Evolutionary conservation across 495 filamentous ascomycete species (phyloP).

Genomic region (Sporormia fimetaria): DNA sequence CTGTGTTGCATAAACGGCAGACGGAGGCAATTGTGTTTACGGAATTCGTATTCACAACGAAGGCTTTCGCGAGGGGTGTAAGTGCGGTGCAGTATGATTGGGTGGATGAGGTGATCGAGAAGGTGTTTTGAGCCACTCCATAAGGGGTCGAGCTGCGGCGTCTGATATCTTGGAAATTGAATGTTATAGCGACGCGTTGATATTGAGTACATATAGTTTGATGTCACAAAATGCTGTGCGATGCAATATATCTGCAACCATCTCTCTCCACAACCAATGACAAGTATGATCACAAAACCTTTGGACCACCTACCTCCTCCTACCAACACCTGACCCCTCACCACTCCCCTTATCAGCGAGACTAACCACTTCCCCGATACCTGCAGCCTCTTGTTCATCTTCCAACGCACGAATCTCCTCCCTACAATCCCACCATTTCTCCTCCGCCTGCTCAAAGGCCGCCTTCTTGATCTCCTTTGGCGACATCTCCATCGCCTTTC

Average conservation of each 20-base stretch:
- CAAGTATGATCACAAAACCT: too few relatives aligned
- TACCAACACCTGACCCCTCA: slow-evolving; percentile 11
- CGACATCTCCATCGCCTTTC: slow-evolving; percentile 45
- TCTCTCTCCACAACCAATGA: too few relatives aligned
- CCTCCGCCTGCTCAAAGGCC: slow-evolving; percentile 80
- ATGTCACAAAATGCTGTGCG: too few relatives aligned
- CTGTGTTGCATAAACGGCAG: slow-evolving; percentile 74
- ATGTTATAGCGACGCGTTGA: too few relatives aligned
- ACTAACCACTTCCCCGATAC: slow-evolving; percentile 89
- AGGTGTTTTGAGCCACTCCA: too few relatives aligned
- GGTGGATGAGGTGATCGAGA: slow-evolving; percentile 57
- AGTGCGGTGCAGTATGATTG: slow-evolving; percentile 79
- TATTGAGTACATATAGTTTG: too few relatives aligned
- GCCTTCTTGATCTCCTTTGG: slow-evolving; percentile 85
- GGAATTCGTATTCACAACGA: slow-evolving; percentile 89
- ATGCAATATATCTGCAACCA: too few relatives aligned
- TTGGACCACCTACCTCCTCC: slow-evolving; percentile 16
- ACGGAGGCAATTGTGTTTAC: slow-evolving; percentile 91
- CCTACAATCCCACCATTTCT: slow-evolving; percentile 97
- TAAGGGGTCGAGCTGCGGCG: too few relatives aligned
- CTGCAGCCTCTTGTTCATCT: slow-evolving; percentile 91
- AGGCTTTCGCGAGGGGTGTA: slow-evolving; percentile 81
- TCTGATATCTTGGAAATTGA: too few relatives aligned
- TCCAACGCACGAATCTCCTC: slow-evolving; percentile 89
- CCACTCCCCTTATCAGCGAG: slow-evolving; percentile 49